A percentile compares a stretch with the other conserved stretches of the same genome.
phyloP scores from a whole-genome alignment of 148 eudicot genomes.

The Rhododendron molle region DNA sequence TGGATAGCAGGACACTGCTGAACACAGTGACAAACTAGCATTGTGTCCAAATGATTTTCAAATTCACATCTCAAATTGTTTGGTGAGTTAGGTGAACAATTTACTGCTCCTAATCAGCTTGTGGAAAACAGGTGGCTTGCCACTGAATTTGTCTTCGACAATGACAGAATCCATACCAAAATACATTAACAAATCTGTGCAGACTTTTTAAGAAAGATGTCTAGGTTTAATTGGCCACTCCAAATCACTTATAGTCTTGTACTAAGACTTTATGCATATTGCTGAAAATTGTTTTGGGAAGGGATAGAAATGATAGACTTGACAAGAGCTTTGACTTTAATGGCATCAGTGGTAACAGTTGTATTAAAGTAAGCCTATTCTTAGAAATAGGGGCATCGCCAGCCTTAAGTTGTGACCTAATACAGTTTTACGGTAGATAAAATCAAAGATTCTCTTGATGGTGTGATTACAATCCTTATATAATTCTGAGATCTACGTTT shows the following conservation, averaged over 20 bases:
- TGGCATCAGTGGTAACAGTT: neutral
- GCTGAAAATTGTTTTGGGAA: neutral
- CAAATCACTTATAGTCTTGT: neutral
- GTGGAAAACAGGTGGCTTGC: neutral
- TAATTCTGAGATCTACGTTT: neutral
- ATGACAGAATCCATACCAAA: neutral
- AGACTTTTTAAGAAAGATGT: neutral
- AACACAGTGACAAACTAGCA: neutral
- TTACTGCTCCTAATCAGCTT: neutral
- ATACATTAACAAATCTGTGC: neutral
- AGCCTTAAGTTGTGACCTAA: neutral
- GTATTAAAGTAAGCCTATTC: neutral
- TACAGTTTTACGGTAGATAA: neutral
- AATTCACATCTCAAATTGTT: neutral
- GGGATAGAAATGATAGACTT: neutral
- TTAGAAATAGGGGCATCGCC: neutral
- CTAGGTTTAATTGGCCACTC: neutral
- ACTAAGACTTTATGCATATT: neutral
- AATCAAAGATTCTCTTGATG: slow-evolving; percentile 7
- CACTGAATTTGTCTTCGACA: neutral
- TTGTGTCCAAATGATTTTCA: neutral
- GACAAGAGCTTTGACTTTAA: neutral
- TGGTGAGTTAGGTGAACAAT: neutral
- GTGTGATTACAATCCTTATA: neutral
- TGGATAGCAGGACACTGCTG: neutral